Evolutionary conservation across 768 basidiomycete genomes (phyloP), one percentile per base, ranked within the genome.

Genomic region (Pulveroboletus sp.): DNA sequence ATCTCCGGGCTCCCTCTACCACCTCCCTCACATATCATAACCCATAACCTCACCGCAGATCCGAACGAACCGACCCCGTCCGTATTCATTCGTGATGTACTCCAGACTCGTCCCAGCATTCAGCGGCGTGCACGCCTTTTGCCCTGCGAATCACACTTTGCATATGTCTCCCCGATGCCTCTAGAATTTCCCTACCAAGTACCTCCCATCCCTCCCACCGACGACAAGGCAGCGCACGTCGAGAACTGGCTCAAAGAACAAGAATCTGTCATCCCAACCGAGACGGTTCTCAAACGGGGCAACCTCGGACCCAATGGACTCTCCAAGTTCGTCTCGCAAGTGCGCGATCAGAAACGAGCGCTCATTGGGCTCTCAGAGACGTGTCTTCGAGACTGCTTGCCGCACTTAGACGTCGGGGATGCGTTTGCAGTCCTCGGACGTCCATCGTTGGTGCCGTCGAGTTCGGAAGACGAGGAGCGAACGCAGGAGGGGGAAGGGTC

Each of bases 391-490:
- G 92, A 95, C 57, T 89, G 84, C 57, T 65, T 96, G 8, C 94
- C 94, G 0, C 80, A 83, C 56, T 74, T 98, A 17, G 86, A 95
- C 50, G 85, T 92, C 10, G 93, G 93, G 4, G 91, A 96, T 62
- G 82, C 89, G 0, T 82, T 91, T 56, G 69, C 73, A 0, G 49
- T 82, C 7, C 73, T 93, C 3, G 89, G 89, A 12, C 66, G 69
- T 0, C 85, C 86, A 0, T 62, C 79, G 14, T 70, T 90, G 39
- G 63, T 74, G 4, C 56, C 57, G 4, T 43, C 51, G 3, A 49
- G 55, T 21, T 60, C 55, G 18, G 56, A 67, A 10, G 62, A 67
- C n/a, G 68, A 70, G 10, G 67, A 71, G 27, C 52, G 8, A 4
- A 17, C 6, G 44, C 58, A 8, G 35, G 51, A 35, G 33, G 57